Percentiles rank a stretch among this genome's conserved stretches.
phyloP scores from a whole-genome alignment of 202 grass and related monocot genomes.

The Schoenoplectus triqueter region DNA sequence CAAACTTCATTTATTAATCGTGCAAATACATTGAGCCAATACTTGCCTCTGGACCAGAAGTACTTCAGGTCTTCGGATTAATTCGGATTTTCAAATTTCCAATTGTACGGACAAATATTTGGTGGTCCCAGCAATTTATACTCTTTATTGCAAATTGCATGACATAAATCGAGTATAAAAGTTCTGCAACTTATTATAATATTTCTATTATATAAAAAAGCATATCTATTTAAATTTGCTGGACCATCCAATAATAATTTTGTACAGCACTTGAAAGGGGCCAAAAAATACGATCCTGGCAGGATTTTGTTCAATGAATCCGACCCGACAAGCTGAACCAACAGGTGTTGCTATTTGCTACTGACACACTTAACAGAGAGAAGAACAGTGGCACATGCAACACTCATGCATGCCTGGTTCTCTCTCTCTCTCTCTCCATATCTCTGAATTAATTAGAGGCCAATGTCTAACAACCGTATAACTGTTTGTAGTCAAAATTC shows the following conservation, averaged over 20 bases:
- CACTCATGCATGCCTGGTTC: slow-evolving; percentile 10
- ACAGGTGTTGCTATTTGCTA: neutral
- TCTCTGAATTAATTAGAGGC: neutral
- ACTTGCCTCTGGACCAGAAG: too few relatives aligned
- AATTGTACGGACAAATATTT: too few relatives aligned
- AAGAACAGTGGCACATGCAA: slow-evolving; percentile 19
- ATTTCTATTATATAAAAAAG: neutral
- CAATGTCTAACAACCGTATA: neutral
- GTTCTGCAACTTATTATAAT: neutral
- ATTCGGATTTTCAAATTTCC: too few relatives aligned
- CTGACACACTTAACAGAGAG: slow-evolving; percentile 23
- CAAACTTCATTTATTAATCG: too few relatives aligned
- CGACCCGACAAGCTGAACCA: slow-evolving; percentile 20
- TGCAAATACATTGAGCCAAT: too few relatives aligned
- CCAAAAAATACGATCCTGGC: slow-evolving; percentile 2
- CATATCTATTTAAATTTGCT: neutral
- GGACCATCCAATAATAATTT: slow-evolving; percentile 3
- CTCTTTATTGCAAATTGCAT: too few relatives aligned
- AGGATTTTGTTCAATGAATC: slow-evolving; percentile 32
- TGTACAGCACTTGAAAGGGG: neutral
- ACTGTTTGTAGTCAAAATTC: slow-evolving; percentile 6
- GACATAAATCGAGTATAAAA: neutral
- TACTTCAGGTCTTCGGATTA: too few relatives aligned
- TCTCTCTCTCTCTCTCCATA: neutral
- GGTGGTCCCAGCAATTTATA: too few relatives aligned